These are phyloP conservation scores for Aspergillus baeticus DNA, from an alignment of 495 filamentous ascomycete genomes.

Conservation along the genomic window DNA sequence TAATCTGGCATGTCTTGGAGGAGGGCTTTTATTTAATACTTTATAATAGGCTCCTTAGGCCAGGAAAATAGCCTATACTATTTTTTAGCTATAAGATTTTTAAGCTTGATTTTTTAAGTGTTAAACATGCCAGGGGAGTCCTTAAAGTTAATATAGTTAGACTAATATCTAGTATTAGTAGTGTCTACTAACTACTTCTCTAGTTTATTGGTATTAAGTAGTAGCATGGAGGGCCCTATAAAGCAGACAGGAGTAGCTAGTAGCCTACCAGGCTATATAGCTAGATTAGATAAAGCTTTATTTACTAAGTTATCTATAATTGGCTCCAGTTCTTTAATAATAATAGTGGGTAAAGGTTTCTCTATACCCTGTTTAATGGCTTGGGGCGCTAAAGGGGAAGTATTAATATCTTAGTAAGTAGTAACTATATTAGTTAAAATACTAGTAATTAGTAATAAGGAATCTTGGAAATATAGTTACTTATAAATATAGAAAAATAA, in stretches of 20 bases:
- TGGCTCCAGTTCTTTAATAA: neutral
- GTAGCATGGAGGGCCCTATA: neutral
- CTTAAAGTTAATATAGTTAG: neutral
- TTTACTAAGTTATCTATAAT: neutral
- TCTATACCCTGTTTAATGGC: neutral
- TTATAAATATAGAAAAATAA: too few species aligned
- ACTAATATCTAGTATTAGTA: neutral
- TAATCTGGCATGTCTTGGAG: neutral
- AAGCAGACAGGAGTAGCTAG: neutral
- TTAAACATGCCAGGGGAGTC: neutral
- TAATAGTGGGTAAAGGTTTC: neutral
- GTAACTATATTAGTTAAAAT: conserved; percentile 1
- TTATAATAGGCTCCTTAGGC: neutral
- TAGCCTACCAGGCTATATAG: conserved; percentile 1
- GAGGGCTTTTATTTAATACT: neutral
- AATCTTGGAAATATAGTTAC: conserved; percentile 2
- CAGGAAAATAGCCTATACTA: neutral
- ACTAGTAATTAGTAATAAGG: neutral
- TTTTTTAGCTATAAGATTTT: neutral
- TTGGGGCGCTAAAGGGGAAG: conserved; percentile 6
- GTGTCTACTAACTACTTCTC: conserved; percentile 5
- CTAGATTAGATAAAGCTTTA: conserved; percentile 1
- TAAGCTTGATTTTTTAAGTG: neutral
- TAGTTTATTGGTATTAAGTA: neutral
- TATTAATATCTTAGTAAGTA: conserved; percentile 2